Evolutionary conservation across 2,329 filamentous ascomycete genomes (phyloP), one percentile per base, ranked within the genome.

Genomic region (Colletotrichum chlorophyti): DNA sequence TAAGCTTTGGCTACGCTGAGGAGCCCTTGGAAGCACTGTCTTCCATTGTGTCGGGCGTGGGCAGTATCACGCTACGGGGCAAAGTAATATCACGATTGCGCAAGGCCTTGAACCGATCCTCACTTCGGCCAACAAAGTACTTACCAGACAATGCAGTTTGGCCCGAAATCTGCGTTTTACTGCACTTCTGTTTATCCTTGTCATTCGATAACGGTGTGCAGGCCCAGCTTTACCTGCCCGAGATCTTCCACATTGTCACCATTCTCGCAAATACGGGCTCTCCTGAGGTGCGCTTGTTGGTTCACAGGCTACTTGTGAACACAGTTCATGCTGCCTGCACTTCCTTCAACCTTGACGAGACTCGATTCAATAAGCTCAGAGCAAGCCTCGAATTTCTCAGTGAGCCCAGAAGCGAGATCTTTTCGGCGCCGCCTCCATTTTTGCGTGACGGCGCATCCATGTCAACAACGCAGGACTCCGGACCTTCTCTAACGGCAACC

Each of bases 241-340:
- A 90, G 67, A 79, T 90, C 41, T 90, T 90, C 68, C 87, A 90
- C 70, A 78, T 90, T 45, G 85, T 89, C 58, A 89, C 87, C 0
- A 89, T 90, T 85, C 77, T 90, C 23, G 84, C 85, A 31, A 89
- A 89, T 64, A 89, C 84, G 2, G 87, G 87, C 6, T 72, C 79
- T 10, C 72, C 79, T 9, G 82, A 85, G 10, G 76, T 88, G 6
- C 80, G 86, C 43, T 70, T 81, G 7, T 74, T 84, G 17, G 85
- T 90, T 3, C 86, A 89, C 67, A 80, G 83, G 50, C 73, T 90
- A 10, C 74, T 90, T 21, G 80, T 88, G 49, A 90, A 90, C 69
- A 84, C 87, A 2, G 79, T 90, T 12, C 87, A 90, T 68, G 84
- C 87, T 6, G 83, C 87, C 31, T 89, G 86, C 67, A 88, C 86